These are phyloP conservation scores for Termitomyces sp. DNA, from an alignment of 768 basidiomycete species.

Conservation along the genomic window DNA sequence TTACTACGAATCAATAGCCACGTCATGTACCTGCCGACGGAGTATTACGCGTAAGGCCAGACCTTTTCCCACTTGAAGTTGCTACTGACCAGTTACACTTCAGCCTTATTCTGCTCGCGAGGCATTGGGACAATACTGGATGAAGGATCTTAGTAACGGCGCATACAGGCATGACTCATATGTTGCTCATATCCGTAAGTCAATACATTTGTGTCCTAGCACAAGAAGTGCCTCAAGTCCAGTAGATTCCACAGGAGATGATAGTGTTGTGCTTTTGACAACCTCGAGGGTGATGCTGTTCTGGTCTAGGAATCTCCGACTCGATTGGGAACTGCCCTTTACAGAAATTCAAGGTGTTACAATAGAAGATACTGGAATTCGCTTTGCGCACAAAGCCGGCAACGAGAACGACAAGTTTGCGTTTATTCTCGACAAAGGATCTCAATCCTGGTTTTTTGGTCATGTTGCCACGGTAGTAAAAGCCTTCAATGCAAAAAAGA, in stretches of 20 bases:
- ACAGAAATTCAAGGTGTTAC: conserved; percentile 83
- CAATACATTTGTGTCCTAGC: too few relatives aligned
- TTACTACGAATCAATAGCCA: conserved; percentile 44
- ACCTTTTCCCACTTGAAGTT: not conserved
- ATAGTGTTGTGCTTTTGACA: conserved; percentile 80
- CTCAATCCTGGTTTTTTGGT: conserved; percentile 79
- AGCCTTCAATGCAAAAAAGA: conserved; percentile 65
- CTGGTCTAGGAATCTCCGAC: conserved; percentile 77
- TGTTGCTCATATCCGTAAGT: conserved; percentile 83
- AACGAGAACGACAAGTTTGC: conserved; percentile 75
- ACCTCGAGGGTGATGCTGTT: conserved; percentile 77
- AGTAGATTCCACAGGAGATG: conserved; percentile 71
- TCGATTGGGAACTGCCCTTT: conserved; percentile 92
- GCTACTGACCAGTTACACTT: not conserved
- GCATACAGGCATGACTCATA: conserved; percentile 81
- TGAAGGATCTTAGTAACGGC: conserved; percentile 91
- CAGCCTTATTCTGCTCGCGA: conserved; percentile 90
- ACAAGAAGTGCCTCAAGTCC: not conserved
- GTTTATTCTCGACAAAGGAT: conserved; percentile 68
- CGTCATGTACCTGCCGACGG: conserved; percentile 85
- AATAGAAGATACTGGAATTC: conserved; percentile 88
- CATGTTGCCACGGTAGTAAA: conserved; percentile 77
- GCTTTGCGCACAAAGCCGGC: conserved; percentile 78
- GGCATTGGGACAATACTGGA: conserved; percentile 94
- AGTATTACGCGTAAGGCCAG: conserved; percentile 71